These are phyloP conservation scores for Anthracocystis setariae DNA, from an alignment of 1,284 basidiomycete species.

Conservation along the genomic window DNA sequence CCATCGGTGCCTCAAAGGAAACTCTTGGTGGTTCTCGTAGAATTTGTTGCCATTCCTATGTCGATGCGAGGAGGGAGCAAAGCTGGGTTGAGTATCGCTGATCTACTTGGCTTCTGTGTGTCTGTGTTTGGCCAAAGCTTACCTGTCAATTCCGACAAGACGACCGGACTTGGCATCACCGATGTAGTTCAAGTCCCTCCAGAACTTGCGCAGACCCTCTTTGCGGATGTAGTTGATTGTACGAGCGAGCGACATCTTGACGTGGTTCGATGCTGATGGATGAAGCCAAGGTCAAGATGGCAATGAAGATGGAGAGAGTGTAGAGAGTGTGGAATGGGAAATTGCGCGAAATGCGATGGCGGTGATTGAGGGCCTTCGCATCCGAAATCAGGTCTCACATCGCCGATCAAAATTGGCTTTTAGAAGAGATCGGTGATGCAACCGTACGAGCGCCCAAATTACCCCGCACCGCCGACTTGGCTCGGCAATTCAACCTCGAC, in stretches of 20 bases:
- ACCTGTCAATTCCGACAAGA: conserved; percentile 63
- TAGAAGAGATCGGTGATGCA: background rate
- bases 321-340: background rate
- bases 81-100: too few species aligned
- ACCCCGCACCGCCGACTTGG: conserved; percentile 8
- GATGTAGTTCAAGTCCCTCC: conserved; percentile 65
- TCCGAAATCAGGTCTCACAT: conserved; percentile 22
- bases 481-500: background rate
- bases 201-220: conserved; percentile 61
- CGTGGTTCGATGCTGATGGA: background rate
- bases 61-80: background rate
- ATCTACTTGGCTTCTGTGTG: too few species aligned
- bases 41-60: conserved; percentile 64
- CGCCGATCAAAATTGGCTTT: conserved; percentile 2
- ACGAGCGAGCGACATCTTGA: conserved; percentile 62
- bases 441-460: background rate
- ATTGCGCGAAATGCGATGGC: conserved; percentile 18
- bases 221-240: conserved; percentile 61
- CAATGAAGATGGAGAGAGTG: background rate
- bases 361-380: conserved; percentile 13
- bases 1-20: conserved; percentile 63
- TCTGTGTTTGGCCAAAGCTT: conserved; percentile 6
- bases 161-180: conserved; percentile 66
- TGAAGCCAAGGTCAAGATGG: background rate
- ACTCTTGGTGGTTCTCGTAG: conserved; percentile 65